Percentiles rank a stretch among this genome's conserved stretches.
These are phyloP conservation scores for Arthromyces matolae DNA, from an alignment of 768 basidiomycete genomes.

Conservation along the genomic window DNA sequence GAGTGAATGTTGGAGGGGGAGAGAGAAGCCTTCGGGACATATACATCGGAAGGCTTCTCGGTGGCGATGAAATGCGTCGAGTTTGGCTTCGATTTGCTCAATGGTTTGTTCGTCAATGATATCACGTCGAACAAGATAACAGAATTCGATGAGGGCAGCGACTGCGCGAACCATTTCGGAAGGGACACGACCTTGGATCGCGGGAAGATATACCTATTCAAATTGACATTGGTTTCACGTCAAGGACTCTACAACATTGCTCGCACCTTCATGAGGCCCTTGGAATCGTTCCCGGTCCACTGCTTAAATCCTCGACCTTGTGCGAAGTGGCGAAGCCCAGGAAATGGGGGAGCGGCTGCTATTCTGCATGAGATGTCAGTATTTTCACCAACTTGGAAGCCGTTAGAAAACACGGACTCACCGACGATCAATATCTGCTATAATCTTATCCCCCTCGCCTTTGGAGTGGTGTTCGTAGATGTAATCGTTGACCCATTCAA, in stretches of 20 bases:
- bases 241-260: no score
- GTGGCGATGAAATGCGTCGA: constrained; percentile 15
- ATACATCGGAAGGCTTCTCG: constrained; percentile 13
- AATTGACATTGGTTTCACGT: no score
- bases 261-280: constrained; percentile 34
- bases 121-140: background rate
- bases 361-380: background rate
- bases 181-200: no score
- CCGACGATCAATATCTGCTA: background rate
- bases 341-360: background rate
- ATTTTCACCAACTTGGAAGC: background rate
- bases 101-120: background rate
- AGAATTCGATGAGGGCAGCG: no score
- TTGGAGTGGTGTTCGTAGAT: no score
- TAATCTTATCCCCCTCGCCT: no score
- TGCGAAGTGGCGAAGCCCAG: no score
- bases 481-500: no score
- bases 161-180: no score
- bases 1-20: constrained; percentile 21
- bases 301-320: constrained; percentile 2
- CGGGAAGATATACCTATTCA: no score
- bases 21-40: constrained; percentile 8
- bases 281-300: constrained; percentile 16
- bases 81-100: background rate
- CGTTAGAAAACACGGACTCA: no score